phyloP scores from a whole-genome alignment of 352 stramenopile species.

The Phytophthora citrophthora region DNA sequence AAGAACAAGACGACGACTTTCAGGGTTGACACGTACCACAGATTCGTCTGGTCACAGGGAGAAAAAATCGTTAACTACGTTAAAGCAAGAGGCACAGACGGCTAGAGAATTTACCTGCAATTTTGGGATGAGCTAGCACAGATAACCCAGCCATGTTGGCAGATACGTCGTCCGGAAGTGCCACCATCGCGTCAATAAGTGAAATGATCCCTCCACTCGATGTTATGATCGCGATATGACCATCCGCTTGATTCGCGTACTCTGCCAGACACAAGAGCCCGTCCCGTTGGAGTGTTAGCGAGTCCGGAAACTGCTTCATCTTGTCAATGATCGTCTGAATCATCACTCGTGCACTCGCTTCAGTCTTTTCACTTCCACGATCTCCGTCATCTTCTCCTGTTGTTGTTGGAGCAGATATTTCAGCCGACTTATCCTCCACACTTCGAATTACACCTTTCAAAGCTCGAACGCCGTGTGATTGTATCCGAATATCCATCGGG shows the following conservation, averaged over 20 bases:
- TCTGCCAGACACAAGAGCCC: slow-evolving; percentile 54
- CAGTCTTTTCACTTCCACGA: not conserved
- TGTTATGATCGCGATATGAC: slow-evolving; percentile 44
- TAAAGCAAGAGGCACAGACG: too few relatives aligned
- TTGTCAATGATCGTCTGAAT: slow-evolving; percentile 47
- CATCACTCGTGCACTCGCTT: slow-evolving; percentile 14
- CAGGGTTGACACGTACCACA: slow-evolving; percentile 54
- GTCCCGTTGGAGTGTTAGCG: slow-evolving; percentile 51
- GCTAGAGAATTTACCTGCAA: slow-evolving; percentile 34
- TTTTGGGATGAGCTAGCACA: slow-evolving; percentile 58
- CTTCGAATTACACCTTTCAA: slow-evolving; percentile 51
- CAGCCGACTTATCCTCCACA: not conserved
- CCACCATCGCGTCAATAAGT: slow-evolving; percentile 57
- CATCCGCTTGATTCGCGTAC: slow-evolving; percentile 29
- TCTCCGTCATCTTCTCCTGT: not conserved
- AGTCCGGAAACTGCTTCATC: slow-evolving; percentile 50
- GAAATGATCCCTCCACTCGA: slow-evolving; percentile 48
- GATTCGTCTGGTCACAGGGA: slow-evolving; percentile 36
- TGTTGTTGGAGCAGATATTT: not conserved
- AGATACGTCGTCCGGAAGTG: slow-evolving; percentile 53
- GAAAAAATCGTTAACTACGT: not conserved
- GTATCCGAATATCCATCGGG: slow-evolving; percentile 44
- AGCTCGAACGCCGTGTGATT: slow-evolving; percentile 55
- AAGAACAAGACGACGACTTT: slow-evolving; percentile 60
- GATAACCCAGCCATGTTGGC: slow-evolving; percentile 58